phyloP scores from a whole-genome alignment of 768 basidiomycete species.

The Podaxis pistillaris region DNA sequence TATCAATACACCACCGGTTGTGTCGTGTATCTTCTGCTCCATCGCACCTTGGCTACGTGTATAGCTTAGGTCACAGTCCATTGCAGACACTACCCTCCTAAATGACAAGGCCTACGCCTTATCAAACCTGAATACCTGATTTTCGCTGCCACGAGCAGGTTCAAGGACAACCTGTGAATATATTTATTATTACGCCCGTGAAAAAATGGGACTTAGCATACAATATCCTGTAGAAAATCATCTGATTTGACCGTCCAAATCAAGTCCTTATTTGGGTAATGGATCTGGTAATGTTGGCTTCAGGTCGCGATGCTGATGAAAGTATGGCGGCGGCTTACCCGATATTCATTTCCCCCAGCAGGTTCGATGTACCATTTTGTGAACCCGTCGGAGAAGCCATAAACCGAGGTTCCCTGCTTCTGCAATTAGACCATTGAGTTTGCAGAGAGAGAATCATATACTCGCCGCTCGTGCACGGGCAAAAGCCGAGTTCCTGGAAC shows the following conservation, averaged over 20 bases:
- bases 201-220: not conserved
- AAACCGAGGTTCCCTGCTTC: not conserved
- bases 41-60: too few species aligned
- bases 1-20: too few species aligned
- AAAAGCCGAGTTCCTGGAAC: conserved; percentile 3
- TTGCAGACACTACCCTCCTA: too few species aligned
- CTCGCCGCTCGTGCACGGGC: not conserved
- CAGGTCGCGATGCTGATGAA: not conserved
- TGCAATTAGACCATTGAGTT: not conserved
- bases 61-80: too few species aligned
- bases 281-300: not conserved
- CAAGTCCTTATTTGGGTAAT: conserved; percentile 8
- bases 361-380: conserved; percentile 13
- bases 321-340: not conserved
- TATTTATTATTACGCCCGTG: not conserved
- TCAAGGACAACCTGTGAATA: not conserved
- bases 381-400: conserved; percentile 10
- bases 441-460: not conserved
- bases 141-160: not conserved
- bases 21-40: too few species aligned
- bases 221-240: not conserved
- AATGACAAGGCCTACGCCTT: not conserved
- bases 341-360: conserved; percentile 2
- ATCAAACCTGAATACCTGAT: not conserved
- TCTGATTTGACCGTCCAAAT: conserved; percentile 1